Evolutionary conservation across 441 rosid species (phyloP), one percentile per base, ranked within the genome.

Genomic region (Isatis lusitanica): DNA sequence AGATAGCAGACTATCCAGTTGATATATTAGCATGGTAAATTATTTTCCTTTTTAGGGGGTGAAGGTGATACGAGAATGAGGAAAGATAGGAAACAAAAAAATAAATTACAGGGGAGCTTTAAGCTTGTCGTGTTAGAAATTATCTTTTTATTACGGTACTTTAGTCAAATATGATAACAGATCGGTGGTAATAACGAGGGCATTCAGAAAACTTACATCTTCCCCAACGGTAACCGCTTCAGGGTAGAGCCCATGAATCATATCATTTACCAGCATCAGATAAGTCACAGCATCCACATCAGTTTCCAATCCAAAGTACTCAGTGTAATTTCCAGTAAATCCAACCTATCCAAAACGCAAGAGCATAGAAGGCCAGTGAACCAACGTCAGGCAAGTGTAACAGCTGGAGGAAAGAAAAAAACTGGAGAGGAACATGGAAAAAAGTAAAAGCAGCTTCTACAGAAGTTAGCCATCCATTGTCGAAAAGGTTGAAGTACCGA

Each of bases 201-300:
- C 24, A 24, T 70, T 64, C 8, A 71, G 24, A 77, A 66, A 77
- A 86, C 93, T 67, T 86, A 93, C 98, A 90, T 95, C 99, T 90
- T 95, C 99, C 76, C 99, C 99, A 76, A 95, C 82, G 48, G 88
- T 74, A 74, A 95, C 79, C 57, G 97, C 97, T 70, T 90, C 92
- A 9, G 99, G 99, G 83, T 83, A 95, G 66, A 95, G 98, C 58
- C 95, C 98, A 74, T 88, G 99, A 76, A 95, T 91, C 86, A 95
- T 66, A 81, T 92, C 96, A 83, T 95, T 95, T 67, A 90, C 97
- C 81, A 95, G 85, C 98, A 92, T 92, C 78, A 95, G 84, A 78
- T 90, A 92, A 64, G 85, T 83, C 81, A 91, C 90, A 71, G 98
- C 97, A 80, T 91, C 97, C 71, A 95, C 87, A 74, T 95, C 99